Percentiles rank a stretch among this genome's conserved stretches.
Conservation (phyloP, 1,284 basidiomycete genomes). For the Gymnopus androsaceus region DNA sequence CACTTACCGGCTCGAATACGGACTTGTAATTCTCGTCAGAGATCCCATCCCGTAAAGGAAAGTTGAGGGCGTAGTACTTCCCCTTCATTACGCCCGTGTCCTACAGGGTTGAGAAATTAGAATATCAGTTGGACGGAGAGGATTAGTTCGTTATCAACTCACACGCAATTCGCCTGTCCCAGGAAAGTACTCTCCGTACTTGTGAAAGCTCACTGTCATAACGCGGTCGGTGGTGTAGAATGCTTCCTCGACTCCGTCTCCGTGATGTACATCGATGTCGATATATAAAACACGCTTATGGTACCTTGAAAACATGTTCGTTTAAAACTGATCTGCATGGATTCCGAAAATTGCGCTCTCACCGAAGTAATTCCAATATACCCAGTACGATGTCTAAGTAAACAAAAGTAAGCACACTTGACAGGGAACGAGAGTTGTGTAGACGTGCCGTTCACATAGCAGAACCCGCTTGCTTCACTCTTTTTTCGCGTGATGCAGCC, state of each 20-base stretch:
- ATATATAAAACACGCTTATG: slow-evolving; percentile 96
- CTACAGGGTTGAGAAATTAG: slow-evolving; percentile 34
- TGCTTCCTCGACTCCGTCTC: slow-evolving; percentile 98
- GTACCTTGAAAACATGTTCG: slow-evolving; percentile 56
- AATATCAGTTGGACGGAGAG: slow-evolving; percentile 3
- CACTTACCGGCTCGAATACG: slow-evolving; percentile 87
- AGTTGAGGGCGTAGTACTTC: slow-evolving; percentile 92
- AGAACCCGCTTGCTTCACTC: slow-evolving; percentile 97
- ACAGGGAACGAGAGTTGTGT: neutral
- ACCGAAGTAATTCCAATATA: slow-evolving; percentile 91
- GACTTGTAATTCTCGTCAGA: slow-evolving; percentile 95
- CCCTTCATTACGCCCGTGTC: slow-evolving; percentile 94
- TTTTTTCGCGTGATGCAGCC: slow-evolving; percentile 98
- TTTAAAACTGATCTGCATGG: neutral
- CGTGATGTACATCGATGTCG: slow-evolving; percentile 98
- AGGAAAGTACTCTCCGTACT: slow-evolving; percentile 99
- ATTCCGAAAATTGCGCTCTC: slow-evolving; percentile 17
- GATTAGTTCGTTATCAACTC: slow-evolving; percentile 29
- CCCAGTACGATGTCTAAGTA: slow-evolving; percentile 90
- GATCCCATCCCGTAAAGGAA: slow-evolving; percentile 94
- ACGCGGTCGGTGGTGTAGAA: slow-evolving; percentile 99
- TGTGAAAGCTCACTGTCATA: slow-evolving; percentile 98
- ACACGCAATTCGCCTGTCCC: slow-evolving; percentile 95
- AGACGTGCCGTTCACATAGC: slow-evolving; percentile 95
- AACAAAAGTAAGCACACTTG: neutral